A percentile compares a stretch with the other conserved stretches of the same genome.
These are phyloP conservation scores for Terfezia boudieri DNA, from an alignment of 495 filamentous ascomycete species.

Conservation along the genomic window DNA sequence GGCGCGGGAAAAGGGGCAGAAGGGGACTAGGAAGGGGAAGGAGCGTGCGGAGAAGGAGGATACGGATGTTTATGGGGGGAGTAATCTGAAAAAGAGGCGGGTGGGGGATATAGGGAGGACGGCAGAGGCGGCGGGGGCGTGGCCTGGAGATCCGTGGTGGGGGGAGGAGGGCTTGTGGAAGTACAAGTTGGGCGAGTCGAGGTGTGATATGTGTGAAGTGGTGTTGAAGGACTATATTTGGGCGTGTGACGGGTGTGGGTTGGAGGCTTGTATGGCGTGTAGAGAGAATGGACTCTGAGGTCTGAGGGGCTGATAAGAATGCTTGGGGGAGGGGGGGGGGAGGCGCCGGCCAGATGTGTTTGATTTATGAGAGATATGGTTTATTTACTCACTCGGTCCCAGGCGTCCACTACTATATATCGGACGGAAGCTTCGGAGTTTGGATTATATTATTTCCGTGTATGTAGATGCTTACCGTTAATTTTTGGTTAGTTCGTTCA, in stretches of 20 bases:
- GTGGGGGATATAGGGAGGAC: not conserved
- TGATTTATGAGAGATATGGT: too few relatives aligned
- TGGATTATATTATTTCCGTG: too few relatives aligned
- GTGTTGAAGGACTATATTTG: slow-evolving; percentile 3
- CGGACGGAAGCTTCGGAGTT: too few relatives aligned
- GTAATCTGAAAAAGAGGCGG: not conserved
- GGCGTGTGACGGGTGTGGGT: slow-evolving; percentile 5
- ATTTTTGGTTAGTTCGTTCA: too few relatives aligned
- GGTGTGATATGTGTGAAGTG: slow-evolving; percentile 10
- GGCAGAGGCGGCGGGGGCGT: not conserved
- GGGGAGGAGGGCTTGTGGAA: slow-evolving; percentile 7
- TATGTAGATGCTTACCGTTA: too few relatives aligned
- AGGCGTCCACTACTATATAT: too few relatives aligned
- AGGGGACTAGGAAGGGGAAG: not conserved
- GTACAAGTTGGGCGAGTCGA: not conserved
- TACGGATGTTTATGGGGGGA: not conserved
- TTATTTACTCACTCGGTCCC: too few relatives aligned
- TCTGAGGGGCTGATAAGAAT: too few relatives aligned
- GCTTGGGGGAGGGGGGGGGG: too few relatives aligned
- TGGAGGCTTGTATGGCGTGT: slow-evolving; percentile 10
- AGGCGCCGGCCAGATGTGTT: too few relatives aligned
- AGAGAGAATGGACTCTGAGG: not conserved
- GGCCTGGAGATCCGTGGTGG: slow-evolving; percentile 5
- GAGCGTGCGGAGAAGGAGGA: not conserved
- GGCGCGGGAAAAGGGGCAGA: slow-evolving; percentile 11